A percentile compares a stretch with the other conserved stretches of the same genome.
phyloP scores from a whole-genome alignment of 225 moss, liverwort and hornwort genomes.

The Physcomitrium patens region DNA sequence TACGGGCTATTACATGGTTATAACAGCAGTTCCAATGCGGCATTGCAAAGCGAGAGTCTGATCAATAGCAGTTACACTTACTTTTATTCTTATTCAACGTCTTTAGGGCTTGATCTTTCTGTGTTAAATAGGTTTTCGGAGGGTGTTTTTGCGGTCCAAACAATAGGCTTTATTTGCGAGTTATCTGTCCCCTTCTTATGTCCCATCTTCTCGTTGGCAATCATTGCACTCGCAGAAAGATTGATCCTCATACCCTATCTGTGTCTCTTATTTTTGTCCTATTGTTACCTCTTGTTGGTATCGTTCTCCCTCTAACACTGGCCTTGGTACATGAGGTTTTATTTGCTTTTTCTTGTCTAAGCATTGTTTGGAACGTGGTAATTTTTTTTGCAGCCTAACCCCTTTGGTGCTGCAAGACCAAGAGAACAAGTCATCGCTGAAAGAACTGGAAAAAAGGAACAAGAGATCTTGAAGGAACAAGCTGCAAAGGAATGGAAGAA shows the following conservation, averaged over 20 bases:
- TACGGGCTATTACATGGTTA: background rate
- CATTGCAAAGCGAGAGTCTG: background rate
- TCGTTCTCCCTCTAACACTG: background rate
- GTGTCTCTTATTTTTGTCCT: too few species aligned
- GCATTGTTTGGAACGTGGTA: background rate
- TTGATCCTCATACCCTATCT: too few species aligned
- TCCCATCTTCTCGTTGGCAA: too few species aligned
- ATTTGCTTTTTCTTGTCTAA: background rate
- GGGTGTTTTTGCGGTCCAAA: too few species aligned
- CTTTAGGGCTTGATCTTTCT: too few species aligned
- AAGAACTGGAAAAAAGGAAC: constrained; percentile 95
- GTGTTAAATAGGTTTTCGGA: too few species aligned
- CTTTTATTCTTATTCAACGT: too few species aligned
- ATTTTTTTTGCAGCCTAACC: constrained; percentile 75
- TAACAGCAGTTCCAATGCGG: background rate
- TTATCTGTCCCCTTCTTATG: too few species aligned
- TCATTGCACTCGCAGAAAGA: too few species aligned
- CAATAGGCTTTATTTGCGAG: too few species aligned
- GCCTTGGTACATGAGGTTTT: background rate
- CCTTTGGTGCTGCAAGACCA: constrained; percentile 97
- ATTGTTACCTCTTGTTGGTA: background rate
- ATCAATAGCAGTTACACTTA: too few species aligned
- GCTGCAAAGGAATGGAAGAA: constrained; percentile 98
- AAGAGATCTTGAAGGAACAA: constrained; percentile 92
- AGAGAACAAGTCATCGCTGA: constrained; percentile 99